phyloP scores from a whole-genome alignment of 768 basidiomycete species.

The Pisolithus sp. region DNA sequence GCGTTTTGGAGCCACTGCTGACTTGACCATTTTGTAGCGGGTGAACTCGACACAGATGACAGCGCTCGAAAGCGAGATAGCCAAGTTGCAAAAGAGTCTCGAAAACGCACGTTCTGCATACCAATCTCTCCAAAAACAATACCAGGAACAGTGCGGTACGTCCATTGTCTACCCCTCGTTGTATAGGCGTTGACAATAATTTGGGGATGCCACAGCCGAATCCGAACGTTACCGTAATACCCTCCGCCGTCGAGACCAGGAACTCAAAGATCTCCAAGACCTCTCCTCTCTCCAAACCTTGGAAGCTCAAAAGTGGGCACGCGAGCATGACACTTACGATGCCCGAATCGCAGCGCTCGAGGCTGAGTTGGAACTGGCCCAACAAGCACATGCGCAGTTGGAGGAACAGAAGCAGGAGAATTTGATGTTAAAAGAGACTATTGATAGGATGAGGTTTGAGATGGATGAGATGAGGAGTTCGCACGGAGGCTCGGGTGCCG shows the following conservation, averaged over 20 bases:
- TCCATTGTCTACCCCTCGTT: conserved; percentile 10
- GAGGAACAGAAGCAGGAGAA: conserved; percentile 97
- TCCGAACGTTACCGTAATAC: conserved; percentile 75
- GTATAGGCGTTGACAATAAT: neutral
- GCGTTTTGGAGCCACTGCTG: neutral
- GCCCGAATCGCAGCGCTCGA: conserved; percentile 66
- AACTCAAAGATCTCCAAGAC: conserved; percentile 61
- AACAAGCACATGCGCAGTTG: conserved; percentile 64
- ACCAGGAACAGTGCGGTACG: conserved; percentile 81
- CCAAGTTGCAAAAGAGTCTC: conserved; percentile 65
- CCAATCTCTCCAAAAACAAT: conserved; percentile 76
- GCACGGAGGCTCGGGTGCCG: conserved; percentile 30
- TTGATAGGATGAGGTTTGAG: conserved; percentile 89
- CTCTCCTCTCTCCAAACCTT: conserved; percentile 51
- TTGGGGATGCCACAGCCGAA: conserved; percentile 38
- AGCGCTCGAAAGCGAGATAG: conserved; percentile 71
- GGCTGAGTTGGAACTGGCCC: conserved; percentile 60
- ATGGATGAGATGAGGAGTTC: conserved; percentile 81
- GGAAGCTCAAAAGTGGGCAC: conserved; percentile 59
- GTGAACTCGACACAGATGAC: conserved; percentile 60
- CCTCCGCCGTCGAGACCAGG: conserved; percentile 69
- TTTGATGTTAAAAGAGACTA: conserved; percentile 88
- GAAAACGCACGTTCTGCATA: conserved; percentile 71
- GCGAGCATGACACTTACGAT: conserved; percentile 68
- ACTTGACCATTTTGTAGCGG: conserved; percentile 35